Conservation (phyloP, 2,329 filamentous ascomycete genomes). For the Sporothrix brasiliensis region DNA sequence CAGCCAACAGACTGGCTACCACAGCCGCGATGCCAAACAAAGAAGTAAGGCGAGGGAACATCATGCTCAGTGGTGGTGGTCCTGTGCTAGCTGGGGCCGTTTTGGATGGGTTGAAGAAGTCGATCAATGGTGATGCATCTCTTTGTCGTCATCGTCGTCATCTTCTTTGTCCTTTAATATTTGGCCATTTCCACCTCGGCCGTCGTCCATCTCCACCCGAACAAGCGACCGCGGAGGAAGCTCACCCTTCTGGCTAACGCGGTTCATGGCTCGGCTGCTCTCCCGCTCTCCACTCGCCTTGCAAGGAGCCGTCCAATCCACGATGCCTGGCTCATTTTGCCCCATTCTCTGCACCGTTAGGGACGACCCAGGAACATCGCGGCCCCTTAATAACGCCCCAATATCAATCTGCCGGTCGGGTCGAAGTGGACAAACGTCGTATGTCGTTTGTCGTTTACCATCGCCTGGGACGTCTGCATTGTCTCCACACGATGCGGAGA, state of each 20-base stretch:
- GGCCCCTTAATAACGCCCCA: background rate
- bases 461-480: background rate
- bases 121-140: no score
- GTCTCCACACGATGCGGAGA: slow-evolving; percentile 16
- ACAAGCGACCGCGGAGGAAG: slow-evolving; percentile 21
- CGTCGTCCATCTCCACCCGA: background rate
- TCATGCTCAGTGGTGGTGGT: background rate
- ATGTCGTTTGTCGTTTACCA: background rate
- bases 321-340: background rate
- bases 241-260: slow-evolving; percentile 1
- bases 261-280: background rate
- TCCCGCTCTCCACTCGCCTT: background rate
- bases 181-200: background rate
- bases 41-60: slow-evolving; percentile 2
- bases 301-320: background rate
- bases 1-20: background rate
- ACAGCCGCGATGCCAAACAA: slow-evolving; percentile 5
- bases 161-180: background rate
- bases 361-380: background rate
- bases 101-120: background rate
- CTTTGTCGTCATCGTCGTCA: no score
- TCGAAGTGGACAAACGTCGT: background rate
- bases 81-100: background rate
- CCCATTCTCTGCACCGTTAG: background rate
- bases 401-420: background rate